phyloP scores from a whole-genome alignment of 306 rosid genomes.

The Pueraria montana region DNA sequence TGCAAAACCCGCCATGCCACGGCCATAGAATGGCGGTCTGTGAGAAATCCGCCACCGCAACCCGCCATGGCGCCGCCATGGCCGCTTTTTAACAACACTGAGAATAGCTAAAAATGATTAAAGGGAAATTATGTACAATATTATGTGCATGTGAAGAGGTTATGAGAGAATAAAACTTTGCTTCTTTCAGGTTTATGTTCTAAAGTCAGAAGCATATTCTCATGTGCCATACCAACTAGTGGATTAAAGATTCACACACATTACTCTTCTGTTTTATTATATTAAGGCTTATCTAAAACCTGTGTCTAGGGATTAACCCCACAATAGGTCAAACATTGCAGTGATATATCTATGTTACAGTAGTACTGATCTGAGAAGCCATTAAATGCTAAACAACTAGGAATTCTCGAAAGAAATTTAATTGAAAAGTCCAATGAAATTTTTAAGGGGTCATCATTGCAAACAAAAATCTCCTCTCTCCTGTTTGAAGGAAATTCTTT shows the following conservation, averaged over 20 bases:
- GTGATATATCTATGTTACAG: not conserved
- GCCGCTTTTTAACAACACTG: too few relatives aligned
- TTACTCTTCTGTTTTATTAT: not conserved
- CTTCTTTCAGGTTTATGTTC: not conserved
- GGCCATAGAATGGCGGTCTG: too few relatives aligned
- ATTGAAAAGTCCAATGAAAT: not conserved
- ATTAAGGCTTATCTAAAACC: not conserved
- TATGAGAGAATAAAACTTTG: not conserved
- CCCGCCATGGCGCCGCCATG: too few relatives aligned
- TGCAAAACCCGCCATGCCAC: too few relatives aligned
- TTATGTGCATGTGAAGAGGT: constrained; percentile 11
- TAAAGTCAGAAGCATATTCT: not conserved
- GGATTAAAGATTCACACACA: not conserved
- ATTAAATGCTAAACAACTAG: not conserved
- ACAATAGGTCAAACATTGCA: not conserved
- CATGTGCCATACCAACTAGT: not conserved
- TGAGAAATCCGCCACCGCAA: too few relatives aligned
- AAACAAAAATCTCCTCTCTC: too few relatives aligned
- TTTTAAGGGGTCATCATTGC: too few relatives aligned
- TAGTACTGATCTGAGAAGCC: constrained; percentile 7
- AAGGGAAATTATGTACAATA: not conserved
- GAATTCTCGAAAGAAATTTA: not conserved
- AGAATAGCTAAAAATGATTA: not conserved
- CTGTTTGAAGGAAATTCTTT: too few relatives aligned
- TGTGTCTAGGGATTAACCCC: constrained; percentile 7